Base-by-base conservation (phyloP, 2,329 filamentous ascomycete species). In the Alternaria rosae region DNA sequence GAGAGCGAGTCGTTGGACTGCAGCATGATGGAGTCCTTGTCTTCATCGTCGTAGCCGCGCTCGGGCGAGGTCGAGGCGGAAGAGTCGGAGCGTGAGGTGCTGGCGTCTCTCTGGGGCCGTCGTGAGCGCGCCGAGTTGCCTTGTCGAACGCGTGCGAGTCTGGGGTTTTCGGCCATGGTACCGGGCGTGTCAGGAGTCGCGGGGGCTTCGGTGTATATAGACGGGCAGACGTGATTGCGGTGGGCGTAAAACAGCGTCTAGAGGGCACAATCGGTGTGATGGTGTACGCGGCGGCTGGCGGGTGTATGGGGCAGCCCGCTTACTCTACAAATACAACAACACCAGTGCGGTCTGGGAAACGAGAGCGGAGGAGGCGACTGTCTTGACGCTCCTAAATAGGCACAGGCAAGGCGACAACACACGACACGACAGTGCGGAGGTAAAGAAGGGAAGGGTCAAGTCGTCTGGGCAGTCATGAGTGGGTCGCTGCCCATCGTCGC, bases 1-100 rank as follows among this genome's bases (percentile, higher is more conserved):
- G 94, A 97, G 78, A 95, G 88, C 5, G 94, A 97, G 82, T 97
- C 94, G 82, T 97, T 97, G 72, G 85, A 80, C 69, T 91, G 90
- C 59, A 86, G 87, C 77, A 91, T 90, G 79, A 95, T 95, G 80
- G 95, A 97, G 81, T 97, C 94, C 70, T 93, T 97, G 81, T 97
- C 94, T 76, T 94, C 91, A 80, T 96, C 94, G 76, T 94, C 91
- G 80, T 96, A 91, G 76, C 88, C 88, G 54, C 91, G 88, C 54
- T 86, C 88, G 45, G 91, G 91, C 1, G 91, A 93, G 76, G 90
- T 92, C 60, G 89, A 91, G 8, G 91, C 91, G 6, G 90, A 92
- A 4, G 84, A 85, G 66, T 77, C 76, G 52, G 80, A 83, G 43
- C 76, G 76, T 35, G 75, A 73, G 68, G 70, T 64, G 69, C 76